Base-by-base conservation (phyloP, 2,329 filamentous ascomycete genomes). In the Arthrobotrys megalospora region DNA sequence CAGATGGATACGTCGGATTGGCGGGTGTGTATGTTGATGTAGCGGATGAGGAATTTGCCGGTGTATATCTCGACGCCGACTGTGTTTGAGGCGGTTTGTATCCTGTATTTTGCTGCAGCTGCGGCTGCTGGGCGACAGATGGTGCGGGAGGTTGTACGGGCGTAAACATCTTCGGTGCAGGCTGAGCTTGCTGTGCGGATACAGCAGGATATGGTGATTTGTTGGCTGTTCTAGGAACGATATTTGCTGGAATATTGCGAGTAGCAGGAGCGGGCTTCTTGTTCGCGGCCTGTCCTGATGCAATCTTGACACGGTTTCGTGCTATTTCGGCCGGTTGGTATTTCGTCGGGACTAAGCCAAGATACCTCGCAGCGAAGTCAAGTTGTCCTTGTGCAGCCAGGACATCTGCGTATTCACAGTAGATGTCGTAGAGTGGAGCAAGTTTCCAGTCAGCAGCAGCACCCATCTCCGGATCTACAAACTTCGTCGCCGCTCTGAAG, bases 391-490 rank as follows among this genome's bases (percentile, higher is more conserved):
- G 93, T 6, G 93, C 90, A 55, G 96, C 94, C 72, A 96, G 90
- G 80, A 99, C 94, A 83, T 99, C 95, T 12, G 96, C 95, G 84
- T 98, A 99, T 85, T 99, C 96, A 32, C 92, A 91, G 83, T 99
- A 99, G 85, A 97, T 97, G 84, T 94, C 91, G 84, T 99, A 99
- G 66, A 99, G 87, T 1, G 91, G 88, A 43, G 90, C 89, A 76
- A 99, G 90, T 86, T 97, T 97, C 95, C 95, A 99, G 81, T 91
- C 93, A 0, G 91, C 90, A 8, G 89, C 87, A 81, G 93, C 89
- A 55, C 86, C 85, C 80, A 89, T 89, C 83, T 97, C 94, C 7
- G 86, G 85, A 83, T 99, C 96, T 82, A 92, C 87, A 86, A 97
- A 99, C 83, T 95, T 94, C 79, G 94, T 94, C 50, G 97, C 94